Evolutionary conservation across 352 stramenopile genomes (phyloP).

Genomic region (Thraustochytrium striatum): DNA sequence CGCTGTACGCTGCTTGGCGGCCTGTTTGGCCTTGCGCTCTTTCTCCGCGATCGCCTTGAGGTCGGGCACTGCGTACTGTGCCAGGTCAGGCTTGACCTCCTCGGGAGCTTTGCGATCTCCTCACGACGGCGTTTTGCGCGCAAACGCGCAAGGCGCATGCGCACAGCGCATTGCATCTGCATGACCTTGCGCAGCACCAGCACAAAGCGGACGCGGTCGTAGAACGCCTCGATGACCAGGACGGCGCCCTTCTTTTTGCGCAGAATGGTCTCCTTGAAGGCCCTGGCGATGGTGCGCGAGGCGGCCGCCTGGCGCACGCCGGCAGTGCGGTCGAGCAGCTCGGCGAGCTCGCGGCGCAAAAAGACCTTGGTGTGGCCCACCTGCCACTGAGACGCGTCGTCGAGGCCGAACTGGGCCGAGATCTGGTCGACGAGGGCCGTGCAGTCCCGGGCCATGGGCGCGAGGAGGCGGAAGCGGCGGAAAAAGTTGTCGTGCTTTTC

Average conservation of each 20-base stretch:
- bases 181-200: not conserved
- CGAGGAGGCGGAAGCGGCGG: constrained; percentile 48
- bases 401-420: constrained; percentile 46
- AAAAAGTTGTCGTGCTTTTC: constrained; percentile 72
- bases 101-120: not conserved
- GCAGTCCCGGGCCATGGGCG: constrained; percentile 47
- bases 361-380: constrained; percentile 55
- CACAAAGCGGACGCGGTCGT: constrained; percentile 18
- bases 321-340: constrained; percentile 10
- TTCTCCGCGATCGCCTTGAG: not conserved
- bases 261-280: not conserved
- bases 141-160: not conserved
- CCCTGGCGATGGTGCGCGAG: constrained; percentile 32
- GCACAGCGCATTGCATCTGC: constrained; percentile 8
- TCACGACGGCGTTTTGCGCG: not conserved
- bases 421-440: constrained; percentile 52
- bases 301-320: constrained; percentile 21
- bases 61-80: not conserved
- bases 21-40: not conserved
- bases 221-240: constrained; percentile 25
- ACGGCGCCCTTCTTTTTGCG: not conserved
- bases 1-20: too few relatives aligned
- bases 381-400: constrained; percentile 52
- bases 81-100: not conserved
- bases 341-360: constrained; percentile 43